A percentile compares a stretch with the other conserved stretches of the same genome.
Evolutionary conservation across 2,329 filamentous ascomycete genomes (phyloP).

Genomic region (Lecanoromycetidae sp.): DNA sequence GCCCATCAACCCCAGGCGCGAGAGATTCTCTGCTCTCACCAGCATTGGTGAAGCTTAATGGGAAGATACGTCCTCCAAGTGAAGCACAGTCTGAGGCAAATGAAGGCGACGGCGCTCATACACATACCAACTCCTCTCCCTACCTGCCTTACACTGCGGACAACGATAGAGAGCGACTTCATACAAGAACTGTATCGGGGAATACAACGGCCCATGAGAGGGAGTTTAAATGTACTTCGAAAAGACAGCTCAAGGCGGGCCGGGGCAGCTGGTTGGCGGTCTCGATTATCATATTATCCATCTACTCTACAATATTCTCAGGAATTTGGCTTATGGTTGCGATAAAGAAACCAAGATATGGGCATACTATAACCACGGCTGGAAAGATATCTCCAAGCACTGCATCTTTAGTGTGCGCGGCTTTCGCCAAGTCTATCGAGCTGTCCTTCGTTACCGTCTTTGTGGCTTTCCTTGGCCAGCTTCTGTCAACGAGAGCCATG

Average conservation of each 20-base stretch:
- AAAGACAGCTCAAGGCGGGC: constrained; percentile 18
- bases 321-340: constrained; percentile 54
- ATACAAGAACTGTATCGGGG: too few species aligned
- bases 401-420: constrained; percentile 54
- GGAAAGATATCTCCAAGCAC: constrained; percentile 46
- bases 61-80: background rate
- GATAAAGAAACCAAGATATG: constrained; percentile 51
- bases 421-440: constrained; percentile 66
- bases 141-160: background rate
- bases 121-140: background rate
- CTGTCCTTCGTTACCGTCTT: constrained; percentile 67
- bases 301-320: constrained; percentile 55
- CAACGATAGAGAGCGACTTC: too few species aligned
- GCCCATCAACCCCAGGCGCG: background rate
- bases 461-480: constrained; percentile 62
- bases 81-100: background rate
- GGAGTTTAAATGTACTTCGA: constrained; percentile 13
- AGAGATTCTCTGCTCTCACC: background rate
- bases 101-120: background rate
- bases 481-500: constrained; percentile 57
- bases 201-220: background rate
- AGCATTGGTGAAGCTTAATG: background rate
- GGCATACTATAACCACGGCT: constrained; percentile 40
- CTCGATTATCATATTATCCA: constrained; percentile 37
- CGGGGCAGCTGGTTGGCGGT: constrained; percentile 38